A percentile compares a stretch with the other conserved stretches of the same genome.
phyloP scores from a whole-genome alignment of 805 yeast genomes.

The Vanderwaltozyma tropicalis region DNA sequence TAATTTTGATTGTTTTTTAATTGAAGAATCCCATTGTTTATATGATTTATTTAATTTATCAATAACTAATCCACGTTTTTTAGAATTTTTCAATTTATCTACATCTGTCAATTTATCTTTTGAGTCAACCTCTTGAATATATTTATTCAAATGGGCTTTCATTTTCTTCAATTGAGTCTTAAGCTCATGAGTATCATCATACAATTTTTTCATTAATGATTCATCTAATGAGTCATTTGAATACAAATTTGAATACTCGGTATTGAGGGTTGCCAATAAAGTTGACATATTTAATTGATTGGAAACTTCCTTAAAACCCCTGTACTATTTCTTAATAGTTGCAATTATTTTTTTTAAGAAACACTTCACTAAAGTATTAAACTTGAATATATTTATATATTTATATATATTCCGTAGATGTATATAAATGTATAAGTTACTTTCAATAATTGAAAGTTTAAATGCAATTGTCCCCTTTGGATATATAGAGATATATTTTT shows the following conservation, averaged over 20 bases:
- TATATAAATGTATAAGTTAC: too few species aligned
- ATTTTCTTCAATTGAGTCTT: constrained; percentile 32
- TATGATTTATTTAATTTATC: constrained; percentile 23
- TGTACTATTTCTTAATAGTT: too few species aligned
- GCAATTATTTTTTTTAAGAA: background rate
- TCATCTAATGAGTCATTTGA: constrained; percentile 8
- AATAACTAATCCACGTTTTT: constrained; percentile 19
- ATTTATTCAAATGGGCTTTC: constrained; percentile 33
- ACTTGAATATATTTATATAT: too few species aligned
- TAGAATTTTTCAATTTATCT: constrained; percentile 10
- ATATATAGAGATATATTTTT: too few species aligned
- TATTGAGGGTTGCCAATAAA: constrained; percentile 11
- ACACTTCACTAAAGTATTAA: background rate
- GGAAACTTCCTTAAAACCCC: too few species aligned
- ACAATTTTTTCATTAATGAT: constrained; percentile 15
- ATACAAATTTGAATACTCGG: constrained; percentile 14
- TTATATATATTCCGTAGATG: too few species aligned
- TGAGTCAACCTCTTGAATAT: constrained; percentile 16
- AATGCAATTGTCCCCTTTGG: too few species aligned
- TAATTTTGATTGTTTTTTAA: constrained; percentile 21
- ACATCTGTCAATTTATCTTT: constrained; percentile 8
- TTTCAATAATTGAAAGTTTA: too few species aligned
- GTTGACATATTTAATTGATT: constrained; percentile 8
- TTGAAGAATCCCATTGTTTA: constrained; percentile 24
- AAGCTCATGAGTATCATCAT: constrained; percentile 27